Conservation (phyloP, 75 land plant genomes). For the Selaginella moellendorffii region DNA sequence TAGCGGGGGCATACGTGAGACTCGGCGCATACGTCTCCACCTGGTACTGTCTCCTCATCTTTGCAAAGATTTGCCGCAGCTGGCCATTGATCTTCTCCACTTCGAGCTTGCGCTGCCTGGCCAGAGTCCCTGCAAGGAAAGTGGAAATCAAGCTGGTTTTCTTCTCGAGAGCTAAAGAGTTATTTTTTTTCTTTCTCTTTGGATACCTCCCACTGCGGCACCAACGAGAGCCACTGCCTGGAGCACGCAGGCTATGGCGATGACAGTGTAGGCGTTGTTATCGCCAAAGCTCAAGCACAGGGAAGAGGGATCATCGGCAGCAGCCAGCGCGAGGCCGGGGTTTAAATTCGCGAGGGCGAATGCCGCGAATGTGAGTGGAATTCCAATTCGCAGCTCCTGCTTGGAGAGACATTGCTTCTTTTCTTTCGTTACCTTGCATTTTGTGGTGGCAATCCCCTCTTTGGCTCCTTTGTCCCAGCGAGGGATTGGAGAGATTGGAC, state of each 20-base stretch:
- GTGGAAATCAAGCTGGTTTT: too few species aligned
- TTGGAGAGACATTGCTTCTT: too few species aligned
- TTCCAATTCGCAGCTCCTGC: too few species aligned
- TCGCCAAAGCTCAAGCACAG: constrained; percentile 12
- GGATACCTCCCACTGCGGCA: constrained; percentile 33
- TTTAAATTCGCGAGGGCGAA: background rate
- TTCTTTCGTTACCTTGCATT: too few species aligned
- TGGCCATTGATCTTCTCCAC: constrained; percentile 63
- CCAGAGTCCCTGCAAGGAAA: constrained; percentile 77
- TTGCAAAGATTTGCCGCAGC: constrained; percentile 82
- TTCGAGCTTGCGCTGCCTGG: constrained; percentile 79
- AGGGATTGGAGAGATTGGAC: too few species aligned
- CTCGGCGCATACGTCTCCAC: constrained; percentile 92
- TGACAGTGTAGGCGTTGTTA: constrained; percentile 3
- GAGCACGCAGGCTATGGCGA: constrained; percentile 18
- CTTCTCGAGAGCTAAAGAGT: too few species aligned
- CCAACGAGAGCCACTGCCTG: constrained; percentile 29
- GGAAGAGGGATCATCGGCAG: background rate
- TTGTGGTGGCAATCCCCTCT: too few species aligned
- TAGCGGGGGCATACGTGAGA: constrained; percentile 86
- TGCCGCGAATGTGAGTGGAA: background rate
- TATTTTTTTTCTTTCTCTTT: too few species aligned
- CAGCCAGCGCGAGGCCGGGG: background rate
- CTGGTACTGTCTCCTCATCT: constrained; percentile 67
- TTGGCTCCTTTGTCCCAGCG: too few species aligned